A percentile compares a stretch with the other conserved stretches of the same genome.
Conservation (phyloP, 2,329 filamentous ascomycete genomes). For the Aureobasidium namibiae region DNA sequence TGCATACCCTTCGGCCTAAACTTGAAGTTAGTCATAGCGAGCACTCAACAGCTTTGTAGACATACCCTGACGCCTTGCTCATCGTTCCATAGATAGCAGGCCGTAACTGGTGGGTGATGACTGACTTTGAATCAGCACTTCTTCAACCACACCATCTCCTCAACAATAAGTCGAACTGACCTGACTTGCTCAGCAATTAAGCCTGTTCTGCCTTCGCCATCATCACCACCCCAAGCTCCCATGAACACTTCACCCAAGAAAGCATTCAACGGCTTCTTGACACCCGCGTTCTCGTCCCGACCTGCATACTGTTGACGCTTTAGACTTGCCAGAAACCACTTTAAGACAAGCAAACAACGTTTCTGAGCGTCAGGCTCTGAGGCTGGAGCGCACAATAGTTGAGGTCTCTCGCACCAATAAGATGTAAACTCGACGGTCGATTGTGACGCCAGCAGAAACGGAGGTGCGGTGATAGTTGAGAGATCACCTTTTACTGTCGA, state of each 20-base stretch:
- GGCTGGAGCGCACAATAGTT: conserved; percentile 39
- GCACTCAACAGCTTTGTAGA: neutral
- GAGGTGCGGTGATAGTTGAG: conserved; percentile 39
- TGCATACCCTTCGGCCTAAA: conserved; percentile 35
- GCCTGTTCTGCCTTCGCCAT: conserved; percentile 30
- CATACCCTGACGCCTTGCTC: conserved; percentile 29
- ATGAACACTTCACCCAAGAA: conserved; percentile 43
- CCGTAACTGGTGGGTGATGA: conserved; percentile 40
- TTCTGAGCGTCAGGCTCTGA: conserved; percentile 31
- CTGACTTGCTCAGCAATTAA: conserved; percentile 38
- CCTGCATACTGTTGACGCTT: conserved; percentile 42
- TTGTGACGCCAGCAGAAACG: conserved; percentile 37
- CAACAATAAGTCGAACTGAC: neutral
- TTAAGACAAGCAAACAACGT: conserved; percentile 38
- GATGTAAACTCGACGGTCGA: conserved; percentile 39
- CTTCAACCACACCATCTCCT: too few relatives aligned
- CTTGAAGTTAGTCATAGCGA: neutral
- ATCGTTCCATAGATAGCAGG: conserved; percentile 40
- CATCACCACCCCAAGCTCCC: conserved; percentile 23
- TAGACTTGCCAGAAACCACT: conserved; percentile 41
- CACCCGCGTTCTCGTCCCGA: conserved; percentile 32
- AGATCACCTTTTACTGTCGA: conserved; percentile 39
- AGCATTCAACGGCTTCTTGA: conserved; percentile 45
- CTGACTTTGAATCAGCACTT: conserved; percentile 1
- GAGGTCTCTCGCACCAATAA: conserved; percentile 39